A percentile compares a stretch with the other conserved stretches of the same genome.
Evolutionary conservation across 495 filamentous ascomycete species (phyloP).

Genomic region (Rusavskia elegans): DNA sequence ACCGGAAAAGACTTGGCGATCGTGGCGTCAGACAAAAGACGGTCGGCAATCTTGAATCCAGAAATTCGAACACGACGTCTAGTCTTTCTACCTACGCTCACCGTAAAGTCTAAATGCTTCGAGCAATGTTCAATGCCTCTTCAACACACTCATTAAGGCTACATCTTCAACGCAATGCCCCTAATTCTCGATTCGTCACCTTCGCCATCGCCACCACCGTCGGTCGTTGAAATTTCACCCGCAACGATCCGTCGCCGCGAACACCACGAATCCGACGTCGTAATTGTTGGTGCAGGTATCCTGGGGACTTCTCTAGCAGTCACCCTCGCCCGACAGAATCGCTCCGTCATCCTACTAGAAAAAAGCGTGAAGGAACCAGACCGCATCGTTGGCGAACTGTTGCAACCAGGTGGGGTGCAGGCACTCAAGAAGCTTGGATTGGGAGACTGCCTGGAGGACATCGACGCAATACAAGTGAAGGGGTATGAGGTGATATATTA

Average conservation of each 20-base stretch:
- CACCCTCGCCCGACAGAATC: conserved; percentile 74
- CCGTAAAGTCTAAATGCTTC: no score
- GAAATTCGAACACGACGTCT: not conserved
- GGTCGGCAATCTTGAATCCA: not conserved
- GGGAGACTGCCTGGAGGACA: conserved; percentile 66
- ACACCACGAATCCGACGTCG: conserved; percentile 55
- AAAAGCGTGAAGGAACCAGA: conserved; percentile 82
- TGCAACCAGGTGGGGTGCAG: conserved; percentile 81
- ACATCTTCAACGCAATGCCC: conserved; percentile 13
- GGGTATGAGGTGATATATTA: conserved; percentile 85
- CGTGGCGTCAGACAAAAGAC: not conserved
- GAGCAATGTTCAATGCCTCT: not conserved
- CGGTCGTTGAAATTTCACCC: conserved; percentile 2
- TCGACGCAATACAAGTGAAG: conserved; percentile 66
- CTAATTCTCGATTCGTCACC: conserved; percentile 8
- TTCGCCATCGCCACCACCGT: not conserved
- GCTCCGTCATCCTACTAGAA: conserved; percentile 84
- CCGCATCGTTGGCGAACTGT: conserved; percentile 86
- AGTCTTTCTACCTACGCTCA: no score
- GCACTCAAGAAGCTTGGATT: conserved; percentile 73
- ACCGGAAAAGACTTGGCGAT: not conserved
- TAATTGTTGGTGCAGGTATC: conserved; percentile 82
- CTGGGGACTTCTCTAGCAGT: conserved; percentile 77
- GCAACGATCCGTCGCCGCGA: conserved; percentile 26
- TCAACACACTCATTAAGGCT: conserved; percentile 1